Percentiles rank a stretch among this genome's conserved stretches.
Evolutionary conservation across 1,139 yeast genomes (phyloP).

Genomic region (Casaregolazyma lundiana): DNA sequence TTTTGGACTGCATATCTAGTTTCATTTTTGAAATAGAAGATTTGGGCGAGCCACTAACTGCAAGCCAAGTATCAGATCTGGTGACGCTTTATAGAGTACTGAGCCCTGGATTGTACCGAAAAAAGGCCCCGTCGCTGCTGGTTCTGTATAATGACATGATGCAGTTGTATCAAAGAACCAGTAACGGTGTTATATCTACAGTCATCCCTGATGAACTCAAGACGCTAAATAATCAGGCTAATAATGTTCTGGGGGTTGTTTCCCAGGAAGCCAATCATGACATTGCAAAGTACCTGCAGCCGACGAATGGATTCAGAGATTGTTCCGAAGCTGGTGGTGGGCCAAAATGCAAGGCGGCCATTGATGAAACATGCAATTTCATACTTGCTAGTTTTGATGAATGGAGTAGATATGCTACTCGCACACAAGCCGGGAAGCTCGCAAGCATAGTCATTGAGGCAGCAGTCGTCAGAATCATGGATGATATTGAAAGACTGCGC

Average conservation of each 20-base stretch:
- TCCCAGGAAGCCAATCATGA: slow-evolving; percentile 2
- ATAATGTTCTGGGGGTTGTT: slow-evolving; percentile 13
- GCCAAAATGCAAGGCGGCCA: slow-evolving; percentile 23
- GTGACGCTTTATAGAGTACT: slow-evolving; percentile 28
- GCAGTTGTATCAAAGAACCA: slow-evolving; percentile 12
- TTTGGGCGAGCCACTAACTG: slow-evolving; percentile 10
- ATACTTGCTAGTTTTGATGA: slow-evolving; percentile 19
- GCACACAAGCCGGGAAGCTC: slow-evolving; percentile 24
- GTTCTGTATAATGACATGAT: slow-evolving; percentile 26
- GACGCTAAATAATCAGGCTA: slow-evolving; percentile 15
- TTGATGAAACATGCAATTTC: slow-evolving; percentile 20
- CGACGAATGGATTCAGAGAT: slow-evolving; percentile 23
- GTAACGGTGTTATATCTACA: slow-evolving; percentile 10
- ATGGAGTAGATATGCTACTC: slow-evolving; percentile 22
- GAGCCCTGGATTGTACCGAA: slow-evolving; percentile 22
- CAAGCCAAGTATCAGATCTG: slow-evolving; percentile 24
- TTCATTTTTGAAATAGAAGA: slow-evolving; percentile 19
- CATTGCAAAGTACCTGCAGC: slow-evolving; percentile 11
- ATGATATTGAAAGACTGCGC: slow-evolving; percentile 23
- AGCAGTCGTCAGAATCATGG: slow-evolving; percentile 25
- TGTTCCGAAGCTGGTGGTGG: slow-evolving; percentile 22
- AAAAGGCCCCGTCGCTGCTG: slow-evolving; percentile 16
- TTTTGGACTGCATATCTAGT: slow-evolving; percentile 5
- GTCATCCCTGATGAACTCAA: slow-evolving; percentile 15
- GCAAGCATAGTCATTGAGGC: slow-evolving; percentile 31